phyloP scores from a whole-genome alignment of 2,329 filamentous ascomycete species.

The Colletotrichum siamense region DNA sequence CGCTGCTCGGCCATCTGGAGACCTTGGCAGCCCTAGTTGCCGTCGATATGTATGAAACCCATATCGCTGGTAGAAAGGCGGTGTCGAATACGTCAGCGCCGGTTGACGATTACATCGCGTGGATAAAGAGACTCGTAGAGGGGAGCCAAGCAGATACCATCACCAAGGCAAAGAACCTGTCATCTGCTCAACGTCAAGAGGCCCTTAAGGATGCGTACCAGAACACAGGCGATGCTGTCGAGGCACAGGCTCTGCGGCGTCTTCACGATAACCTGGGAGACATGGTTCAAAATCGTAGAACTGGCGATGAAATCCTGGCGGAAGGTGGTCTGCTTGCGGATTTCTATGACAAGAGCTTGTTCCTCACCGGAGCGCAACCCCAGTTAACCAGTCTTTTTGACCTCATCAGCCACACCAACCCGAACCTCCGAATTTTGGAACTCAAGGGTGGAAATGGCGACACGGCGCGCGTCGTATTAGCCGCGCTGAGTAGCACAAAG shows the following conservation, averaged over 20 bases:
- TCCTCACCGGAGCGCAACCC: background rate
- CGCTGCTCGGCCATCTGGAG: background rate
- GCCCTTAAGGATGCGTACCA: background rate
- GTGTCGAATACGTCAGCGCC: background rate
- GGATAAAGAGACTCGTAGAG: background rate
- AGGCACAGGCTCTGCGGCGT: background rate
- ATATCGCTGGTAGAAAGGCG: background rate
- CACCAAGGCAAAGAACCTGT: background rate
- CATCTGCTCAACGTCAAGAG: background rate
- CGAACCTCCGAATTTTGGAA: background rate
- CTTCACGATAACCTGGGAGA: background rate
- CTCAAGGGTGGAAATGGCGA: background rate
- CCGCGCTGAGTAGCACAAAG: background rate
- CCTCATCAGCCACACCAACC: background rate
- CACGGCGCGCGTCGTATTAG: background rate
- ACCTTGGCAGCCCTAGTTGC: background rate
- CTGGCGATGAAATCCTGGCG: background rate
- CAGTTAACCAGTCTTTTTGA: background rate
- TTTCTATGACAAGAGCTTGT: background rate
- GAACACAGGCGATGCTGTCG: background rate
- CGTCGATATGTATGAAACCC: background rate
- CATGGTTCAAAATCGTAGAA: accelerated
- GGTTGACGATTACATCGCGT: background rate
- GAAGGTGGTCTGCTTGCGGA: background rate
- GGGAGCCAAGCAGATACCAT: background rate